Evolutionary conservation across 2,329 filamentous ascomycete genomes (phyloP), one percentile per base, ranked within the genome.

Genomic region (Epichloe sibirici): DNA sequence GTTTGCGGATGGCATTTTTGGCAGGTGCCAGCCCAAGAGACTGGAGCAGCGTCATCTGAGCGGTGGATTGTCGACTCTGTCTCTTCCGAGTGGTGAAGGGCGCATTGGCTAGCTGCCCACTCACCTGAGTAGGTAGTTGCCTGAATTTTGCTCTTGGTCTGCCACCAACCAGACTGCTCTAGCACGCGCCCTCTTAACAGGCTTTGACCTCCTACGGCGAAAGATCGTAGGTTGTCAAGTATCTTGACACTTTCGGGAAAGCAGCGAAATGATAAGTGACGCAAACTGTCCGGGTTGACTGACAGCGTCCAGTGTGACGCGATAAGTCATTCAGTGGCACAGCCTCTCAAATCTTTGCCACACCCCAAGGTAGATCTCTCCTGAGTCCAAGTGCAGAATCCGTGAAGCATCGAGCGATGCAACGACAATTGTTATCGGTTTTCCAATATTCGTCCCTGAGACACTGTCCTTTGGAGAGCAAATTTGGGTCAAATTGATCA

Each of bases 1-100:
- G 57, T 52, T 59, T 62, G 21, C 65, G 66, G 17, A 69, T 51
- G 37, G 60, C 63, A 52, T 59, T 59, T 54, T 59, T 65, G 58
- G 63, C 63, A 51, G 60, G 59, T 55, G 60, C 63, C 57, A 66
- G 58, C 44, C 63, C 57, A 8, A 65, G 51, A 46, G 60, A 62
- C 55, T 64, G 66, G 49, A 65, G 51, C 45, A 63, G 58, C 43
- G 61, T 53, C 58, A 66, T 65, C 15, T 8, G 31, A 31, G 31
- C 31, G 31, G 31, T 31, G 31, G 4, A 31, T 31, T 48, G 50
- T 44, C 42, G 21, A 23, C 42, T 28, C 21, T 44, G 21, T 44
- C 42, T 23, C 5, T 12, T 8, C 17, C 31, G 31, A 31, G 31
- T 31, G 31, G 31, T 31, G 8, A 31, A 31, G 8, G 31, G 9